phyloP scores from a whole-genome alignment of 2,329 filamentous ascomycete species.

The Penicillium freii region DNA sequence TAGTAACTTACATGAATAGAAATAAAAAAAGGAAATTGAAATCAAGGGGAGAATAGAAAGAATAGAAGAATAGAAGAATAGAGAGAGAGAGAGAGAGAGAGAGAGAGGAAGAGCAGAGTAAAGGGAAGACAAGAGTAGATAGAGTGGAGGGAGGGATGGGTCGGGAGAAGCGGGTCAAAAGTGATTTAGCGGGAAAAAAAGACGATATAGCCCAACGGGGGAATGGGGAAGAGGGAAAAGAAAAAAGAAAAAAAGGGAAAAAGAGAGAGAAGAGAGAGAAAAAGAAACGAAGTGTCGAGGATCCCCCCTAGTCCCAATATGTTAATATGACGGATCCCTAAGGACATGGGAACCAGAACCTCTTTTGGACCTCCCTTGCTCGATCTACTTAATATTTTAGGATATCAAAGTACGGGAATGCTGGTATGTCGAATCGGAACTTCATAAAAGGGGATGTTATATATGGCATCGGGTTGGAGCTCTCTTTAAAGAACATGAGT shows the following conservation, averaged over 20 bases:
- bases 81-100: not conserved
- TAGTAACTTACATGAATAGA: not conserved
- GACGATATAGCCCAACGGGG: conserved; percentile 4
- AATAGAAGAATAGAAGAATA: conserved; percentile 8
- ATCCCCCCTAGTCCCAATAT: conserved; percentile 43
- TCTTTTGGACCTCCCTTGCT: conserved; percentile 9
- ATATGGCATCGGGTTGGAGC: not conserved
- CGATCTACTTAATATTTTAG: conserved; percentile 9
- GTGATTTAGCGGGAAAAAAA: conserved; percentile 10
- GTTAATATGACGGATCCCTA: conserved; percentile 44
- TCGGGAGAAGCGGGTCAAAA: conserved; percentile 12
- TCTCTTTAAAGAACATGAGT: not conserved
- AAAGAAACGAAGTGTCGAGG: conserved; percentile 28
- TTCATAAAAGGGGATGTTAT: not conserved
- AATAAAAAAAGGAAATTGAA: not conserved
- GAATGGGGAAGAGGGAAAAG: conserved; percentile 10
- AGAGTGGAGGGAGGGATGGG: conserved; percentile 16
- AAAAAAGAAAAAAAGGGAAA: conserved; percentile 12
- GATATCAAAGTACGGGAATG: not conserved
- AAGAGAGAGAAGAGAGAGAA: conserved; percentile 14
- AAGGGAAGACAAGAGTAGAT: conserved; percentile 9
- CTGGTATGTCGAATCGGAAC: not conserved
- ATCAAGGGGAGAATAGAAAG: not conserved
- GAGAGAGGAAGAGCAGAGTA: not conserved
- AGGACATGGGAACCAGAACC: conserved; percentile 5